phyloP scores from a whole-genome alignment of 768 basidiomycete genomes.

The Mycena albidolilacea region DNA sequence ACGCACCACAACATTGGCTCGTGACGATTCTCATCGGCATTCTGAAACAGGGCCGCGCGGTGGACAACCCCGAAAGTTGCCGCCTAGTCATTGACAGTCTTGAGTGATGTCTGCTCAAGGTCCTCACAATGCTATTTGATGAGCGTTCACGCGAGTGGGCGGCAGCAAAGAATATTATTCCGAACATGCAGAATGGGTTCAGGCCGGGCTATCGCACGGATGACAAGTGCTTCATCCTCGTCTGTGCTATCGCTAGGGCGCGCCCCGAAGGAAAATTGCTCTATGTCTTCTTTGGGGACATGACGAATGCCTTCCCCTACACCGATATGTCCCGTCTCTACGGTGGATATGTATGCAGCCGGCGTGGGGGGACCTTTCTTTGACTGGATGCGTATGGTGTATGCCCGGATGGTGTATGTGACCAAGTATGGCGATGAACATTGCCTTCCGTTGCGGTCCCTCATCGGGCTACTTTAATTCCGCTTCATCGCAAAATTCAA shows the following conservation, averaged over 20 bases:
- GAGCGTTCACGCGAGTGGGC: constrained; percentile 36
- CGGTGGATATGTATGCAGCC: constrained; percentile 40
- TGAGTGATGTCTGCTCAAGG: constrained; percentile 40
- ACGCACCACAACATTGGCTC: no score
- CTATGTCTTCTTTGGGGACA: neutral
- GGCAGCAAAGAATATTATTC: constrained; percentile 37
- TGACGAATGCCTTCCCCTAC: neutral
- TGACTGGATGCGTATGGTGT: neutral
- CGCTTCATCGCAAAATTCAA: neutral
- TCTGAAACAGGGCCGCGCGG: constrained; percentile 36
- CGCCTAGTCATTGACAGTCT: constrained; percentile 37
- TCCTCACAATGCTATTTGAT: constrained; percentile 41
- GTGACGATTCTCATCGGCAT: neutral
- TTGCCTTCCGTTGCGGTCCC: neutral
- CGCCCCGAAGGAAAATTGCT: neutral
- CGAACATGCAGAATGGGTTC: constrained; percentile 50
- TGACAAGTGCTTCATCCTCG: constrained; percentile 46
- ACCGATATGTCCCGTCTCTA: constrained; percentile 43
- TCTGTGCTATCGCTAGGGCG: constrained; percentile 39
- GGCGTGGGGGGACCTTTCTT: constrained; percentile 2
- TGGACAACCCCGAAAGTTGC: constrained; percentile 37
- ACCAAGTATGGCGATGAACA: neutral
- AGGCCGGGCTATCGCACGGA: constrained; percentile 43
- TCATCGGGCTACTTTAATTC: neutral
- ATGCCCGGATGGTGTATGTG: constrained; percentile 1